Evolutionary conservation across 2,329 filamentous ascomycete genomes (phyloP).

Genomic region (Zelopaecilomyces penicillatus): DNA sequence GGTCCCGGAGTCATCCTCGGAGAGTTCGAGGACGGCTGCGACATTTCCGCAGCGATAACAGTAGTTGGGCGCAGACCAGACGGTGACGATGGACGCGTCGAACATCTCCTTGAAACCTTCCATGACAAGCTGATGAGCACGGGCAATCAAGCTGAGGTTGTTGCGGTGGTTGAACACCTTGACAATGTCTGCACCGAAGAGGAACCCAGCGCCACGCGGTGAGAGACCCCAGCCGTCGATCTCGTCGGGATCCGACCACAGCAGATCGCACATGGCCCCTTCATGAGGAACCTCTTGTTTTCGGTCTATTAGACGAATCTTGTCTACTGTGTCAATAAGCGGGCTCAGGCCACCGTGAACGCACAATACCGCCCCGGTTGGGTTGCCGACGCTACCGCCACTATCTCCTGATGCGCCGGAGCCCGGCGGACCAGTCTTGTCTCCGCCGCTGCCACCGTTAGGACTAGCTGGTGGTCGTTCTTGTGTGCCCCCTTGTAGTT

Average conservation of each 20-base stretch:
- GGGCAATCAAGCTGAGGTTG: constrained; percentile 81
- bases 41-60: constrained; percentile 96
- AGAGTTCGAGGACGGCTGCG: constrained; percentile 85
- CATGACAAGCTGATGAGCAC: constrained; percentile 97
- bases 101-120: constrained; percentile 99
- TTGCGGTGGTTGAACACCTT: constrained; percentile 94
- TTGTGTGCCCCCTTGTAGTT: background rate
- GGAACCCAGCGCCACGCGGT: constrained; percentile 86
- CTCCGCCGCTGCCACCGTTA: constrained; percentile 15
- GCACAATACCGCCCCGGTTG: constrained; percentile 79
- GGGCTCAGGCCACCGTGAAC: constrained; percentile 92
- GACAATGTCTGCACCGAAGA: constrained; percentile 93
- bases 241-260: constrained; percentile 97
- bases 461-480: constrained; percentile 15
- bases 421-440: constrained; percentile 61
- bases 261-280: constrained; percentile 95
- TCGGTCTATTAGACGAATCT: constrained; percentile 87
- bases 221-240: constrained; percentile 96
- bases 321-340: constrained; percentile 86
- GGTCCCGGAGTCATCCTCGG: constrained; percentile 73
- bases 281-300: constrained; percentile 99
- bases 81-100: constrained; percentile 87
- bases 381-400: constrained; percentile 54
- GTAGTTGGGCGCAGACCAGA: constrained; percentile 98
- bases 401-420: constrained; percentile 69